A percentile compares a stretch with the other conserved stretches of the same genome.
Conservation (phyloP, 768 basidiomycete species). For the Cyathus striatus region DNA sequence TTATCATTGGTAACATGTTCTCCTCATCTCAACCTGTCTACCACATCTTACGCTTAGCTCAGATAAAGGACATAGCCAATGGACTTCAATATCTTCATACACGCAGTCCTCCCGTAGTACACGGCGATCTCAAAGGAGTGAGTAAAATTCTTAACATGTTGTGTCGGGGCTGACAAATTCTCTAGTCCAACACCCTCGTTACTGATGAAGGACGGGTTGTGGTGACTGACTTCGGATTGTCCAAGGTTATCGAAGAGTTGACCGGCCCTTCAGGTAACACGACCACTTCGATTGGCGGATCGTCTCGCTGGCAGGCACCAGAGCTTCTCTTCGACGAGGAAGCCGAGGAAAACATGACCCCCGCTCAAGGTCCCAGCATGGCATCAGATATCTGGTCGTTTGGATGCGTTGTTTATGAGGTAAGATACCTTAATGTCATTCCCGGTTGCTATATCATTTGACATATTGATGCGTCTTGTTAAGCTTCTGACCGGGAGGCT, state of each 20-base stretch:
- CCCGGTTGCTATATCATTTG: background rate
- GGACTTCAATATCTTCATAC: slow-evolving; percentile 34
- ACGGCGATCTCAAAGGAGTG: slow-evolving; percentile 40
- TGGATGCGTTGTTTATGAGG: slow-evolving; percentile 24
- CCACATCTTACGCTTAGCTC: background rate
- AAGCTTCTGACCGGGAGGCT: slow-evolving; percentile 19
- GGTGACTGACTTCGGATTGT: slow-evolving; percentile 27
- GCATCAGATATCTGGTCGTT: slow-evolving; percentile 25
- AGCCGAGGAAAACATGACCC: slow-evolving; percentile 3
- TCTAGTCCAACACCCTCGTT: slow-evolving; percentile 33
- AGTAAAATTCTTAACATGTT: slow-evolving; percentile 4
- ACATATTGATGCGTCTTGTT: slow-evolving; percentile 1
- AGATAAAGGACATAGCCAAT: slow-evolving; percentile 31
- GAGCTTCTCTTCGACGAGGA: slow-evolving; percentile 18
- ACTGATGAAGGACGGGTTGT: slow-evolving; percentile 20
- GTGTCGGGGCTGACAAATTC: background rate
- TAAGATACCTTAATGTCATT: slow-evolving; percentile 7
- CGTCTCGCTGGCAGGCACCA: slow-evolving; percentile 24
- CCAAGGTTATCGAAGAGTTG: slow-evolving; percentile 22
- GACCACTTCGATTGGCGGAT: slow-evolving; percentile 13
- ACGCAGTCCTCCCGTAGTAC: slow-evolving; percentile 30
- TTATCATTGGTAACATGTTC: slow-evolving; percentile 10
- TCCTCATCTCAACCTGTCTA: background rate
- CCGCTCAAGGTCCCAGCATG: slow-evolving; percentile 7
- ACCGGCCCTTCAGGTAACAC: slow-evolving; percentile 15